phyloP scores from a whole-genome alignment of 805 yeast genomes.

The Scheffersomyces spartinae region DNA sequence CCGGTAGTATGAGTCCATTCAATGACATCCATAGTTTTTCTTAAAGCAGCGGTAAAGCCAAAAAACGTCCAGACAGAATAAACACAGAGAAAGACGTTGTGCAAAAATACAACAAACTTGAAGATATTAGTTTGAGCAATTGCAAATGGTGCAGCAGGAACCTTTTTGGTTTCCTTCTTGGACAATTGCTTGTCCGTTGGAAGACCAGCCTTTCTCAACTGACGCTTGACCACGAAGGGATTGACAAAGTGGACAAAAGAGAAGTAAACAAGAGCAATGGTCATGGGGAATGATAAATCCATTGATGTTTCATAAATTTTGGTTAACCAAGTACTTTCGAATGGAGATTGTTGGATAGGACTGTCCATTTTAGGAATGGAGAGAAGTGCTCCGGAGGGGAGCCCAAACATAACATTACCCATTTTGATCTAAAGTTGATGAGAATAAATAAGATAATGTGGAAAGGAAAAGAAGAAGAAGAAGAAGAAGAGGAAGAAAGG shows the following conservation, averaged over 20 bases:
- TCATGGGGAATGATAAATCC: slow-evolving; percentile 41
- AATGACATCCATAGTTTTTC: slow-evolving; percentile 21
- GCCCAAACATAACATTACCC: slow-evolving; percentile 19
- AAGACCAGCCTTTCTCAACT: slow-evolving; percentile 18
- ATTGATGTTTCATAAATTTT: slow-evolving; percentile 29
- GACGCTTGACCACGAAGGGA: slow-evolving; percentile 34
- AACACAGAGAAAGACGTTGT: slow-evolving; percentile 49
- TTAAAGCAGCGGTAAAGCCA: slow-evolving; percentile 49
- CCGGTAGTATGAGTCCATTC: slow-evolving; percentile 6
- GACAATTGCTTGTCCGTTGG: slow-evolving; percentile 6
- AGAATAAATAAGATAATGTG: no score
- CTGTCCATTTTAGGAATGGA: slow-evolving; percentile 16
- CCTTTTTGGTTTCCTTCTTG: slow-evolving; percentile 16
- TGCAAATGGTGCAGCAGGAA: slow-evolving; percentile 43
- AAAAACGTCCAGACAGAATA: slow-evolving; percentile 62
- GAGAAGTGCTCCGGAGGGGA: slow-evolving; percentile 22
- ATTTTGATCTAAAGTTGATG: background rate
- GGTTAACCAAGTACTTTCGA: slow-evolving; percentile 17
- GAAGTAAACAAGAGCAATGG: slow-evolving; percentile 49
- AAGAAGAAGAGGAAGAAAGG: background rate
- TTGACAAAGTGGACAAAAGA: slow-evolving; percentile 44
- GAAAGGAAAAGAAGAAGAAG: no score
- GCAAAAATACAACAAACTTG: slow-evolving; percentile 45
- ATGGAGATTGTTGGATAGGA: slow-evolving; percentile 24
- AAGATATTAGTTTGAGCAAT: slow-evolving; percentile 35